phyloP scores from a whole-genome alignment of 2,329 filamentous ascomycete species.

The Cephalotrichum gorgonifer region DNA sequence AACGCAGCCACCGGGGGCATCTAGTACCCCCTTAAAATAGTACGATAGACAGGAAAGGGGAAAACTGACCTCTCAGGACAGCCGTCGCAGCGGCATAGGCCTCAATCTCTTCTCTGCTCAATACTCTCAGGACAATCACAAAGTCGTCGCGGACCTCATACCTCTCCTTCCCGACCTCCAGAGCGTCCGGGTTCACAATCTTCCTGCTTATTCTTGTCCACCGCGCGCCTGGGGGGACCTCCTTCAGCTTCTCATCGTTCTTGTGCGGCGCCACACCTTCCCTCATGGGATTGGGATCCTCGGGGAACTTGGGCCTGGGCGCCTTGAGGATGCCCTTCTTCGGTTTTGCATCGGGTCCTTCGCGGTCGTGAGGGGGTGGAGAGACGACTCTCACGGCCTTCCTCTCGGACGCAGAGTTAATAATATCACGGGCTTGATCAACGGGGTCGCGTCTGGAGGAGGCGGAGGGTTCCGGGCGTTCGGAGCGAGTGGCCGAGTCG shows the following conservation, averaged over 20 bases:
- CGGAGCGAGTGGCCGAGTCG: slow-evolving; percentile 7
- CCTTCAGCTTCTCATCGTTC: slow-evolving; percentile 61
- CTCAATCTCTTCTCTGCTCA: slow-evolving; percentile 84
- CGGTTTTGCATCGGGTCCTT: slow-evolving; percentile 52
- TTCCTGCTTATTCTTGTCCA: slow-evolving; percentile 91
- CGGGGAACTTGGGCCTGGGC: slow-evolving; percentile 74
- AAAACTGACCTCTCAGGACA: slow-evolving; percentile 61
- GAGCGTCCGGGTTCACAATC: slow-evolving; percentile 79
- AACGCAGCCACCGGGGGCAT: too few relatives aligned
- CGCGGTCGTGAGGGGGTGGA: slow-evolving; percentile 48
- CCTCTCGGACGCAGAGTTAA: slow-evolving; percentile 20
- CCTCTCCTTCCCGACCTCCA: slow-evolving; percentile 78
- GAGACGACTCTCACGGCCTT: slow-evolving; percentile 60
- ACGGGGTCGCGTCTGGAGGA: not conserved
- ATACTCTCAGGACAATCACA: slow-evolving; percentile 81
- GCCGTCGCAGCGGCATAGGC: slow-evolving; percentile 73
- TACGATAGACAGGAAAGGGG: not conserved
- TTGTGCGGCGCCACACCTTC: slow-evolving; percentile 93
- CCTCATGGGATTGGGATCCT: slow-evolving; percentile 70
- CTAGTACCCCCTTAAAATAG: too few relatives aligned
- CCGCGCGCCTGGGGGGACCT: slow-evolving; percentile 67
- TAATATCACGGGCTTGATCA: slow-evolving; percentile 26
- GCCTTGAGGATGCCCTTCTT: slow-evolving; percentile 80
- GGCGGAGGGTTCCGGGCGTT: not conserved
- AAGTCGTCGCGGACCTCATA: slow-evolving; percentile 90